Evolutionary conservation across 2,329 filamentous ascomycete species (phyloP), one percentile per base, ranked within the genome.

Genomic region (Lecanoromycetidae sp.): DNA sequence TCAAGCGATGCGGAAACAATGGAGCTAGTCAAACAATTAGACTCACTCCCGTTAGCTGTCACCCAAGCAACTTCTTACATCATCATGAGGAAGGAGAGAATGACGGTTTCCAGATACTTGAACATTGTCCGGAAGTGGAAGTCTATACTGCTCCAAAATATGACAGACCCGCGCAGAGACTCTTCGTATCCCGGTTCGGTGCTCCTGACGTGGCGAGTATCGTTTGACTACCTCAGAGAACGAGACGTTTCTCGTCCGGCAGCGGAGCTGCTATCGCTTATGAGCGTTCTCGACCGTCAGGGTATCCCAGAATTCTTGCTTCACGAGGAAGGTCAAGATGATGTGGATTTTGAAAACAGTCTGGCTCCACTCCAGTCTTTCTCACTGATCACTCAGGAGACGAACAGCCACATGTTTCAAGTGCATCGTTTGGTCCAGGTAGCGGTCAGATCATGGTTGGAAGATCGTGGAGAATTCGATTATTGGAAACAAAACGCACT

Each of bases 381-480:
- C 30, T 54, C 51, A 7, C 48, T 57, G 10, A 49, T 57, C 25
- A 35, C 25, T 2, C 34, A 26, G 3, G 34, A 46, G n/a, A 23
- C 7, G 3, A 38, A 41, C 12, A 23, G 33, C n/a, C 5, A 25
- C 5, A 17, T 15, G 15, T 57, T 48, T 23, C 33, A 39, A 19
- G 49, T 57, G 19, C 55, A 57, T 43, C 52, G 54, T 39, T 44
- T 57, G 4, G 50, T 54, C 13, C 36, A 49, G 32, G 27, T 52
- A 3, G 25, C 50, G 7, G 46, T 37, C 13, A 40, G 27, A 17
- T 26, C 12, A 29, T 52, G 33, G n/a, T n/a, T n/a, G n/a, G n/a
- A n/a, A n/a, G n/a, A n/a, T n/a, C n/a, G n/a, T n/a, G n/a, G n/a
- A n/a, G n/a, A n/a, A n/a, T n/a, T n/a, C n/a, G n/a, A n/a, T n/a